Base-by-base conservation (phyloP, 345 rosid species). In the Brassica cretica region DNA sequence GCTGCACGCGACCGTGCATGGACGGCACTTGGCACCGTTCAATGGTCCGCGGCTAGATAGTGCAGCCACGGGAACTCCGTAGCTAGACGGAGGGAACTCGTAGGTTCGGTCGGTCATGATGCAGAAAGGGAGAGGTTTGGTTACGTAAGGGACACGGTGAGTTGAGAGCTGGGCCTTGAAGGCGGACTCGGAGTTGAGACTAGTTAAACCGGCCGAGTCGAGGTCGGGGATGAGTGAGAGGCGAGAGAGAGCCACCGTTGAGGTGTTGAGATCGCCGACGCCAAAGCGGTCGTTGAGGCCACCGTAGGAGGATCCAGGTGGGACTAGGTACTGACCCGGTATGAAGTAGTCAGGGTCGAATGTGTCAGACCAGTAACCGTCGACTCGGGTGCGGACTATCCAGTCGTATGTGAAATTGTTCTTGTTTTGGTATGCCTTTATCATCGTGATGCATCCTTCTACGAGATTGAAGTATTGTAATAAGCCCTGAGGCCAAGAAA, bases 1-100 rank as follows among this genome's bases (percentile, higher is more conserved):
- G 63, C 53, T 53, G 46, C 98, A 94, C 0, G 78, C 85, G 1
- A 89, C 80, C 68, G 56, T 83, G 69, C 97, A 95, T 2, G 98
- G 99, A 82, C 99, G 83, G 79, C 99, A 95, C 63, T 95, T 93
- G 21, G 97, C 93, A 19, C 99, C 99, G n/a, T 93, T 95, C 61
- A 95, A 73, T n/a, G 96, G 98, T 1, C 96, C 96, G 0, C 46
- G 81, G 61, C 99, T 95, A 16, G 94, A 88, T 68, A 86, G 8
- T 0, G 97, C 85, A 1, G 91, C 91, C 64, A 95, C 98, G 0
- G 98, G 99, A n/a, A 94, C 98, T 0, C 95, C 97, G 46, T 59
- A 87, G 46, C 44, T 80, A n/a, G 29, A 27, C 0, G 97, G 99
- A 11, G 99, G 99, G 69, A 78, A 93, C 0, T 30, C 76, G 71